These are phyloP conservation scores for Hymenoscyphus fructigenus DNA, from an alignment of 2,329 filamentous ascomycete species.

Conservation along the genomic window DNA sequence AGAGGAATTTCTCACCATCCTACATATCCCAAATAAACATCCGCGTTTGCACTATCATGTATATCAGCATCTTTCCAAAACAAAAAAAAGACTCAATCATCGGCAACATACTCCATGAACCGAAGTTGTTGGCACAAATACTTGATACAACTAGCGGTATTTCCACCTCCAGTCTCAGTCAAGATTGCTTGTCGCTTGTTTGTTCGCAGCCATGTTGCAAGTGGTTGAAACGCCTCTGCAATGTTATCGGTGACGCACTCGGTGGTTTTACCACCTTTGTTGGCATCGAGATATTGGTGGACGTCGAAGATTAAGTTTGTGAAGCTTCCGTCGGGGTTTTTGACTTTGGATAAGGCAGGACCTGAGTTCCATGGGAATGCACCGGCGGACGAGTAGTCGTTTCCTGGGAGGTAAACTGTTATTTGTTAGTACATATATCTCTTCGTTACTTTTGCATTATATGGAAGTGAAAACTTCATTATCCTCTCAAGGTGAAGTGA, in stretches of 20 bases:
- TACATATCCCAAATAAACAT: constrained; percentile 41
- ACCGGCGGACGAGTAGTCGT: constrained; percentile 53
- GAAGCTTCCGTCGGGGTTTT: constrained; percentile 58
- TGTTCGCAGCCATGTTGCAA: constrained; percentile 48
- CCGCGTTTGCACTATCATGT: constrained; percentile 32
- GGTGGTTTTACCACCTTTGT: constrained; percentile 53
- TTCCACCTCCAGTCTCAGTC: constrained; percentile 50
- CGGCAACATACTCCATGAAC: constrained; percentile 33
- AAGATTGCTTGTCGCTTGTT: constrained; percentile 50
- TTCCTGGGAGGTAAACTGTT: constrained; percentile 60
- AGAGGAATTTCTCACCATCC: constrained; percentile 37
- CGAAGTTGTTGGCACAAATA: constrained; percentile 38
- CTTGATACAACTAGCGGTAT: constrained; percentile 34
- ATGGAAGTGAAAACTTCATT: too few species aligned
- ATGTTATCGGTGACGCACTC: constrained; percentile 55
- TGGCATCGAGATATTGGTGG: constrained; percentile 60
- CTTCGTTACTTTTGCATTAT: too few species aligned
- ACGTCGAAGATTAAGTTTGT: constrained; percentile 57
- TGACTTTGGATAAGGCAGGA: constrained; percentile 51
- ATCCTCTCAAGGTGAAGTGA: too few species aligned
- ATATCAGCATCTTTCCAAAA: background rate
- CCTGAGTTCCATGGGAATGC: constrained; percentile 50
- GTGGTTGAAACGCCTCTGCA: constrained; percentile 44
- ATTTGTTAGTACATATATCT: background rate
- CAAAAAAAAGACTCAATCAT: background rate